Conservation (phyloP, 129 eudicot genomes). For the Scalesia atractyloides region DNA sequence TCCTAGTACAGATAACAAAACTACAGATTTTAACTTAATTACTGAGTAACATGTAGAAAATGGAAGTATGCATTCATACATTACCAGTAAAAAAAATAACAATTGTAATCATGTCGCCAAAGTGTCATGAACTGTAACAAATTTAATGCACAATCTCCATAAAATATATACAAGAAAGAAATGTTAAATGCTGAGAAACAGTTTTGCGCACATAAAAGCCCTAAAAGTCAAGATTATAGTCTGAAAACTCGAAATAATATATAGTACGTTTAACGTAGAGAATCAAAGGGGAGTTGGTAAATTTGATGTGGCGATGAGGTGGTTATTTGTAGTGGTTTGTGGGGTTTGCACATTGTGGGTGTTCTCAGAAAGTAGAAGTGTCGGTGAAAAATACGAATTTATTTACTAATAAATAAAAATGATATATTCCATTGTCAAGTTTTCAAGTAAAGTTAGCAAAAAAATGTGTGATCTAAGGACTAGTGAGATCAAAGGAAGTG, state of each 20-base stretch:
- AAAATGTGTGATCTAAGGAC: too few relatives aligned
- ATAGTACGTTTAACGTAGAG: neutral
- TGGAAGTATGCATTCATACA: neutral
- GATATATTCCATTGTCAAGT: too few relatives aligned
- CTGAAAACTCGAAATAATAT: neutral
- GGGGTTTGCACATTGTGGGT: too few relatives aligned
- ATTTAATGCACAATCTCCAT: neutral
- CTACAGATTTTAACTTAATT: neutral
- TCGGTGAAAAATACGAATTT: too few relatives aligned
- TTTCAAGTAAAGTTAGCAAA: too few relatives aligned
- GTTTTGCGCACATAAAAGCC: slow-evolving; percentile 11
- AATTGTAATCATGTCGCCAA: neutral
- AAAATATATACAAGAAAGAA: neutral
- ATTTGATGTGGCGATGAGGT: too few relatives aligned
- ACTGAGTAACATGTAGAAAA: neutral
- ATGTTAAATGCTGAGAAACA: neutral
- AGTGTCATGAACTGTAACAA: neutral
- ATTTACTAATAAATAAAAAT: too few relatives aligned
- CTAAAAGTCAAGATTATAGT: slow-evolving; percentile 4
- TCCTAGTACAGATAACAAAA: neutral
- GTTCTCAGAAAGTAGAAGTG: too few relatives aligned
- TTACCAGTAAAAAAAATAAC: neutral
- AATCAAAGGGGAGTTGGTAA: neutral
- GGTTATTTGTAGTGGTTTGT: too few relatives aligned
- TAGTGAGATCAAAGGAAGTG: too few relatives aligned